Evolutionary conservation across 805 yeast species (phyloP), one percentile per base, ranked within the genome.

Genomic region (Debaryomyces prosopidis): DNA sequence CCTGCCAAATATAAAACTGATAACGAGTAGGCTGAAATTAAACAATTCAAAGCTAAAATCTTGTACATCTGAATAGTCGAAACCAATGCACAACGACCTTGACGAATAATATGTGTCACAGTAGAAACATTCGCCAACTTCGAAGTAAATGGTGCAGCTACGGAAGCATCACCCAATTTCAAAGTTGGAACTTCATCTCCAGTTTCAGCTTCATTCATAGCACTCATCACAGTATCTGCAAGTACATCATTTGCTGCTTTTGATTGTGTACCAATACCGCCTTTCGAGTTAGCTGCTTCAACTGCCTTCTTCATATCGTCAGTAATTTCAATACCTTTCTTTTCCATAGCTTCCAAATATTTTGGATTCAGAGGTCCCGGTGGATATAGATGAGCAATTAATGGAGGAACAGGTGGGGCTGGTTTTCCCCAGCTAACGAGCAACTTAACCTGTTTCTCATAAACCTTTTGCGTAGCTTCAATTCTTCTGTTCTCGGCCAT

Each of bases 61-160:
- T 94, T 94, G 80, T 94, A 94, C 99, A 94, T 94, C 73, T 94
- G 99, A 63, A 94, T 91, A 7, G 99, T 94, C 14, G 97, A 89
- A 37, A 94, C 97, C 54, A 94, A 77, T 6, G 99, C 96, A 76
- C 96, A 89, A 71, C 99, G 89, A 53, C 99, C 99, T 76, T 94
- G 97, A 70, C 99, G 90, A 55, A 94, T 81, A 53, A 94, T 87
- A 62, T 90, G 85, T 43, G 96, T 87, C 45, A 94, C 97, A 45
- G 99, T 85, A 44, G 91, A 80, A 27, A 94, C 99, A 60, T 86
- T 87, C 19, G 96, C 82, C 53, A 94, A 79, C 65, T 94, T 94
- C 18, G 98, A 91, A 15, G 99, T 94, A 67, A 94, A 89, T 39
- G 99, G 99, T 28, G 99, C 99, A 44, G 99, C 99, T 59, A 95